phyloP scores from a whole-genome alignment of 768 basidiomycete species.

The Termitomyces sp. region DNA sequence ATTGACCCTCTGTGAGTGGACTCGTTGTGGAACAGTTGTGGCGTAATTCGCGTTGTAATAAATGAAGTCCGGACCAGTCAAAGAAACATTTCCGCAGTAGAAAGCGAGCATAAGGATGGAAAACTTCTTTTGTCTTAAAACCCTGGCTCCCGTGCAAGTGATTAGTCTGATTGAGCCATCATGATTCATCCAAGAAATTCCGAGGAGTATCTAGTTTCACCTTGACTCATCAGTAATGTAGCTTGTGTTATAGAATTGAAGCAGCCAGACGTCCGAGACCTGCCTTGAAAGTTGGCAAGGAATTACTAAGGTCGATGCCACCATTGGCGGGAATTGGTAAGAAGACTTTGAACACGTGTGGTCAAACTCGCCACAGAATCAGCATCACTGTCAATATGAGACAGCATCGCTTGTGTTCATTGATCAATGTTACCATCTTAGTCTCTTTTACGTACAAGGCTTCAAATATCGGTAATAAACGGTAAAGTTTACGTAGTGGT shows the following conservation, averaged over 20 bases:
- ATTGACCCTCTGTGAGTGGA: not conserved
- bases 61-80: not conserved
- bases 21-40: not conserved
- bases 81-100: not conserved
- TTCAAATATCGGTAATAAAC: not conserved
- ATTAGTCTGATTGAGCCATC: not conserved
- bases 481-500: not conserved
- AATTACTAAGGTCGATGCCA: no score
- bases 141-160: not conserved
- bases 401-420: not conserved
- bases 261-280: not conserved
- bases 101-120: not conserved
- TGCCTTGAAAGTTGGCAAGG: no score
- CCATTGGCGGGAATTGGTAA: not conserved
- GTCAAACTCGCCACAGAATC: not conserved
- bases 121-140: not conserved
- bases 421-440: not conserved
- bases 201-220: not conserved
- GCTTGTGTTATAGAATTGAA: not conserved
- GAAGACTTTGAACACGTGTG: not conserved
- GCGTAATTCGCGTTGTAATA: not conserved
- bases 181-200: not conserved
- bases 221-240: not conserved
- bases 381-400: not conserved
- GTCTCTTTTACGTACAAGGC: not conserved